Base-by-base conservation (phyloP, 2,329 filamentous ascomycete species). In the Aureobasidium sp. region DNA sequence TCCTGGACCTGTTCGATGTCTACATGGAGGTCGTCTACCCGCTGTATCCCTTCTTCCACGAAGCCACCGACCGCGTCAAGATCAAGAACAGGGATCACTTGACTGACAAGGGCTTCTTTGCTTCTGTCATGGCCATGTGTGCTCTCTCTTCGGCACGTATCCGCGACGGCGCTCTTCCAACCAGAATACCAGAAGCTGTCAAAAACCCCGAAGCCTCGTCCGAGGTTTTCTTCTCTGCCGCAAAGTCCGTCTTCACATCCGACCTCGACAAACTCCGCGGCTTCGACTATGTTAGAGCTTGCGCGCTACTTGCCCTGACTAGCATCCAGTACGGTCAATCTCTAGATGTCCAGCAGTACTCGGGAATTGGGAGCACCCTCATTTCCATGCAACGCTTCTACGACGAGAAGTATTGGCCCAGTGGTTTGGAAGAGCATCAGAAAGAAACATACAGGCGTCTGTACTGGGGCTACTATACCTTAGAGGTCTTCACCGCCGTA, bases 401-500 rank as follows among this genome's bases (percentile, higher is more conserved):
- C 65, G 80, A 83, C 65, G 82, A 84, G 66, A 70, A 73, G 5
- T 74, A 78, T 13, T 84, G 82, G 82, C 80, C 81, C 0, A 69
- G 71, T 5, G 70, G 73, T 13, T 71, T 82, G 8, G 72, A 72
- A 11, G 66, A 73, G 5, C 72, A 80, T 8, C 80, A 83, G 66
- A 71, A 68, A 16, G 80, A 83, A 66, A 77, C 80, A 67, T 72
- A 79, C 42, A 73, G 79, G 62, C 70, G 78, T 65, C 66, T 81
- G 65, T 80, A 81, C 65, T 85, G 82, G 82, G 81, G 80, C 41
- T 82, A 81, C 61, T 85, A 84, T 66, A 81, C 78, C 9, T 70
- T 84, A 1, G 82, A 85, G 61, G 75, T 85, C 3, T 83, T 79
- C 68, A 75, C 78, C 0, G 77, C 79, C 3, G 77, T 82, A 42